Evolutionary conservation across 2,329 filamentous ascomycete species (phyloP), one percentile per base, ranked within the genome.

Genomic region (Exophiala alcalophila): DNA sequence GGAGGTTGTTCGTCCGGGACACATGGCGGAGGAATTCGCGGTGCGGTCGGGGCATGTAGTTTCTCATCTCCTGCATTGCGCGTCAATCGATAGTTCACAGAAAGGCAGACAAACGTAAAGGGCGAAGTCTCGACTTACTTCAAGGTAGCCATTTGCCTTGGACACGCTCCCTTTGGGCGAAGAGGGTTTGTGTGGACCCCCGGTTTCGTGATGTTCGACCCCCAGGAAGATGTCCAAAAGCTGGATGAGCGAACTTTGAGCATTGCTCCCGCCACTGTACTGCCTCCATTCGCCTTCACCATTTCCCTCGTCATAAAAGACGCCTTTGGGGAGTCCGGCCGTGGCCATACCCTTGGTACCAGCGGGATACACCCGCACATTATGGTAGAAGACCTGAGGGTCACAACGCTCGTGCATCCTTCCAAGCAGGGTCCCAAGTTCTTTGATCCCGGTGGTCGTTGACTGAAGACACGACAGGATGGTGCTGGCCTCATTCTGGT

Each of bases 41-140:
- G 47, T 77, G 74, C 3, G 69, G 65, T 0, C 70, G 69, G 2
- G 73, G 74, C 74, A 77, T 77, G 49, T 77, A 77, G 8, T 65
- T 61, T 6, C 73, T 65, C 72, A 77, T 76, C 54, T 76, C 71
- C 55, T 70, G 39, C 11, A 56, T 43, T n/a, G n/a, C n/a, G n/a
- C n/a, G n/a, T n/a, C n/a, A n/a, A n/a, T n/a, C n/a, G n/a, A n/a
- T n/a, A n/a, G n/a, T n/a, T n/a, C n/a, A n/a, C n/a, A n/a, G n/a
- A n/a, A n/a, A n/a, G n/a, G n/a, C n/a, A n/a, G n/a, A n/a, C n/a
- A n/a, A n/a, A n/a, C n/a, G n/a, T n/a, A n/a, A n/a, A n/a, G n/a
- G n/a, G n/a, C n/a, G n/a, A 19, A 3, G 11, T 24, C 31, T 7
- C 11, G 37, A 47, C 56, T 45, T 53, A 62, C 61, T 50, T 62